Conservation (phyloP, 148 eudicot genomes). For the Rhododendron simsii region DNA sequence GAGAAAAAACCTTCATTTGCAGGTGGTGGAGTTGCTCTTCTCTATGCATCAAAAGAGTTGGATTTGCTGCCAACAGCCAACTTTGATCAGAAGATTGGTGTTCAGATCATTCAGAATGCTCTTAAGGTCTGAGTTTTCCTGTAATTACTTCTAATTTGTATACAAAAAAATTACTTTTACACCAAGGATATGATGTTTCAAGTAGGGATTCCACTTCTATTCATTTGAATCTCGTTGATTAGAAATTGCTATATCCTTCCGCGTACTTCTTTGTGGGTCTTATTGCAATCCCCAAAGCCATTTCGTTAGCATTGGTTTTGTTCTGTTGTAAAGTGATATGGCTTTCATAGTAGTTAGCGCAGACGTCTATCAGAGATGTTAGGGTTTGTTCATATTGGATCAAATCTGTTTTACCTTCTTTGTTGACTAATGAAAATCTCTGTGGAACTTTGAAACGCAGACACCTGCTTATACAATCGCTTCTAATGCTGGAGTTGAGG, state of each 20-base stretch:
- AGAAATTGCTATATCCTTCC: background rate
- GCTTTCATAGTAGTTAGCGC: background rate
- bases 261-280: background rate
- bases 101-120: slow-evolving; percentile 52
- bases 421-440: no score
- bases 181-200: background rate
- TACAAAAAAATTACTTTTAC: background rate
- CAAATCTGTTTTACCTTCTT: no score
- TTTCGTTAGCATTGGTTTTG: background rate
- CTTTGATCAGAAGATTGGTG: slow-evolving; percentile 57
- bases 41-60: slow-evolving; percentile 52
- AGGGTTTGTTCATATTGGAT: background rate
- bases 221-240: background rate
- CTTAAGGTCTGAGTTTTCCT: slow-evolving; percentile 20
- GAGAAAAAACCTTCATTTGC: background rate
- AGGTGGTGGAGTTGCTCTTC: slow-evolving; percentile 69
- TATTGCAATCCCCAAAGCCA: background rate
- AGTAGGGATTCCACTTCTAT: background rate
- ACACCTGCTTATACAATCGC: slow-evolving; percentile 75
- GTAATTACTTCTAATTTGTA: background rate
- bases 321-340: background rate
- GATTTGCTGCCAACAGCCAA: slow-evolving; percentile 42
- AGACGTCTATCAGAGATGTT: background rate
- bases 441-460: slow-evolving; percentile 19
- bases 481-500: slow-evolving; percentile 89